A percentile compares a stretch with the other conserved stretches of the same genome.
phyloP scores from a whole-genome alignment of 768 basidiomycete species.

The Xerocomellus dryophilus region DNA sequence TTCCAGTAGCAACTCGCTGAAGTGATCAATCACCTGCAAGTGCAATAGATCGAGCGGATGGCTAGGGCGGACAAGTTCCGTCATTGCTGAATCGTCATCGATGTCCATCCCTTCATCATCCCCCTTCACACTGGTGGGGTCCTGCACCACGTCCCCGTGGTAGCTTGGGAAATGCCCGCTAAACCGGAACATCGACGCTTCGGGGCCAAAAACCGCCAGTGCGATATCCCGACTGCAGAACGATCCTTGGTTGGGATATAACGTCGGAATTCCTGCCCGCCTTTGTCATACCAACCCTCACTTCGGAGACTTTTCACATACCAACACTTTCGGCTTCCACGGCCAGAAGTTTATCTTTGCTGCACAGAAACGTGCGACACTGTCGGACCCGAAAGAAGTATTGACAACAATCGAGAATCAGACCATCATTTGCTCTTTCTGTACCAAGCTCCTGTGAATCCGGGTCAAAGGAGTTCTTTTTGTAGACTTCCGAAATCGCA shows the following conservation, averaged over 20 bases:
- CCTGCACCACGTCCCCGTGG: constrained; percentile 29
- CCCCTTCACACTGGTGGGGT: constrained; percentile 19
- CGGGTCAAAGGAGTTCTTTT: not conserved
- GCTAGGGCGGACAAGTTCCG: constrained; percentile 41
- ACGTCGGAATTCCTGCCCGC: constrained; percentile 18
- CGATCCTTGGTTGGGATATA: constrained; percentile 35
- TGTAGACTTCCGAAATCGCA: not conserved
- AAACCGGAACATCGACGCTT: constrained; percentile 39
- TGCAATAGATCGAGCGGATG: constrained; percentile 68
- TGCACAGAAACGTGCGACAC: constrained; percentile 59
- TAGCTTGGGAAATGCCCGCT: constrained; percentile 38
- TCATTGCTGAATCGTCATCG: constrained; percentile 47
- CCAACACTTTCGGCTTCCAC: constrained; percentile 48
- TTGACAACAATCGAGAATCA: constrained; percentile 74
- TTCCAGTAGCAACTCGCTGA: constrained; percentile 56
- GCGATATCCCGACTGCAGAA: constrained; percentile 54
- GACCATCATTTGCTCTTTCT: constrained; percentile 57
- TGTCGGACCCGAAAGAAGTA: constrained; percentile 46
- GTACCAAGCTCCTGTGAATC: constrained; percentile 19
- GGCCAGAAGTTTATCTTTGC: constrained; percentile 66
- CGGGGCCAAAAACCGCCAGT: constrained; percentile 41
- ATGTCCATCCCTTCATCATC: constrained; percentile 56
- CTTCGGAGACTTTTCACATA: constrained; percentile 25
- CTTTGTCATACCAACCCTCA: constrained; percentile 14
- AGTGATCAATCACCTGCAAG: constrained; percentile 66